phyloP scores from a whole-genome alignment of 805 yeast genomes.

The Blastobotrys peoriensis region DNA sequence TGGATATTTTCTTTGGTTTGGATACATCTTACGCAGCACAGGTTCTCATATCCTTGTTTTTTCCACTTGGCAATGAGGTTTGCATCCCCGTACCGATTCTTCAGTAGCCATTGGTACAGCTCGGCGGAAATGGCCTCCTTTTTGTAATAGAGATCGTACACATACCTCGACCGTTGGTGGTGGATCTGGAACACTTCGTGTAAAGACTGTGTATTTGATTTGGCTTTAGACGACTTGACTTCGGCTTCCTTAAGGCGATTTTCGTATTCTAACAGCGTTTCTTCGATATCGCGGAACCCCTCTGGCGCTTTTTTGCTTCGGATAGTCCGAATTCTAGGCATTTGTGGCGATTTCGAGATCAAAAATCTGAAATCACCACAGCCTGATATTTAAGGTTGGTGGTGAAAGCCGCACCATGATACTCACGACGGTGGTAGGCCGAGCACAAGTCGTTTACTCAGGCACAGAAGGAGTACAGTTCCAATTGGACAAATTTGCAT shows the following conservation, averaged over 20 bases:
- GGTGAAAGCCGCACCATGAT: too few species aligned
- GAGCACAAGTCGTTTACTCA: too few species aligned
- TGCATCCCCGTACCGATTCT: constrained; percentile 60
- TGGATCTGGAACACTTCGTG: constrained; percentile 70
- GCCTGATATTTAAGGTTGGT: too few species aligned
- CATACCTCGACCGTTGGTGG: constrained; percentile 70
- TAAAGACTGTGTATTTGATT: constrained; percentile 47
- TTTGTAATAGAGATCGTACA: constrained; percentile 67
- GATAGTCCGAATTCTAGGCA: constrained; percentile 43
- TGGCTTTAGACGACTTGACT: constrained; percentile 35
- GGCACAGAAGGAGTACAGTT: too few species aligned
- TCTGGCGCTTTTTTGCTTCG: constrained; percentile 57
- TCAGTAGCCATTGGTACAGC: constrained; percentile 67
- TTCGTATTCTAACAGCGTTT: constrained; percentile 56
- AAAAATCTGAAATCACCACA: too few species aligned
- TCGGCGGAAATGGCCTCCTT: constrained; percentile 60
- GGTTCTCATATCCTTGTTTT: constrained; percentile 76
- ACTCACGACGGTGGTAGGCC: too few species aligned
- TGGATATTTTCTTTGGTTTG: constrained; percentile 55
- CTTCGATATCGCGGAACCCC: constrained; percentile 64
- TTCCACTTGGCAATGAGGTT: constrained; percentile 79
- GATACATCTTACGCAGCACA: constrained; percentile 80
- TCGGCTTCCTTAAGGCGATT: constrained; percentile 52
- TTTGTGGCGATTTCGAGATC: constrained; percentile 17
- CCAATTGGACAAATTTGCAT: too few species aligned